Conservation (phyloP, 495 filamentous ascomycete genomes). For the Symbiotaphrina buchneri region DNA sequence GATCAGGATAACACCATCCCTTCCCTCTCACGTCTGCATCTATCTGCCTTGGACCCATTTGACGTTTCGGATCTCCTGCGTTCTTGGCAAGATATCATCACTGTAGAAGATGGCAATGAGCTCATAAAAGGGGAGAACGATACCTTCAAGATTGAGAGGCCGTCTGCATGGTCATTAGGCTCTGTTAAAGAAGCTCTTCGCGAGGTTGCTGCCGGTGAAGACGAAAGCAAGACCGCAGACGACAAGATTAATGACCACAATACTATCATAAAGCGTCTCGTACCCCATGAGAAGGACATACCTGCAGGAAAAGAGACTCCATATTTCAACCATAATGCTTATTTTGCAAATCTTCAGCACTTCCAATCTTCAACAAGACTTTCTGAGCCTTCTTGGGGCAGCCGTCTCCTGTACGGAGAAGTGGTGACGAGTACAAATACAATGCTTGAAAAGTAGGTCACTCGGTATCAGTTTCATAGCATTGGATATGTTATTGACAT, state of each 20-base stretch:
- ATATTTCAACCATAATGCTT: slow-evolving; percentile 69
- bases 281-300: slow-evolving; percentile 43
- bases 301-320: slow-evolving; percentile 61
- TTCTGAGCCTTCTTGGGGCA: slow-evolving; percentile 36
- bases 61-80: slow-evolving; percentile 44
- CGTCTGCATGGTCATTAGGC: slow-evolving; percentile 37
- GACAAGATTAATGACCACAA: slow-evolving; percentile 57
- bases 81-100: slow-evolving; percentile 43
- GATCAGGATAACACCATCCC: slow-evolving; percentile 50
- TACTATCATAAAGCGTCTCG: slow-evolving; percentile 44
- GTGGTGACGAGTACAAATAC: slow-evolving; percentile 90
- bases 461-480: neutral
- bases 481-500: slow-evolving; percentile 6
- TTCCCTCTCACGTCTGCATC: slow-evolving; percentile 64
- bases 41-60: slow-evolving; percentile 43
- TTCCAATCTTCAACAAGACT: slow-evolving; percentile 30
- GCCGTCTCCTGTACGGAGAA: slow-evolving; percentile 67
- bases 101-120: slow-evolving; percentile 39
- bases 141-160: slow-evolving; percentile 51
- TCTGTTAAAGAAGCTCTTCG: slow-evolving; percentile 27
- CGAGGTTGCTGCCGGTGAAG: slow-evolving; percentile 10
- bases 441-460: slow-evolving; percentile 68
- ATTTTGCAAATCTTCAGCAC: slow-evolving; percentile 44
- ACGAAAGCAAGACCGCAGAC: slow-evolving; percentile 5
- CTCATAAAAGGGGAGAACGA: slow-evolving; percentile 74